phyloP scores from a whole-genome alignment of 768 basidiomycete genomes.

The Leccinum disarticulatum region DNA sequence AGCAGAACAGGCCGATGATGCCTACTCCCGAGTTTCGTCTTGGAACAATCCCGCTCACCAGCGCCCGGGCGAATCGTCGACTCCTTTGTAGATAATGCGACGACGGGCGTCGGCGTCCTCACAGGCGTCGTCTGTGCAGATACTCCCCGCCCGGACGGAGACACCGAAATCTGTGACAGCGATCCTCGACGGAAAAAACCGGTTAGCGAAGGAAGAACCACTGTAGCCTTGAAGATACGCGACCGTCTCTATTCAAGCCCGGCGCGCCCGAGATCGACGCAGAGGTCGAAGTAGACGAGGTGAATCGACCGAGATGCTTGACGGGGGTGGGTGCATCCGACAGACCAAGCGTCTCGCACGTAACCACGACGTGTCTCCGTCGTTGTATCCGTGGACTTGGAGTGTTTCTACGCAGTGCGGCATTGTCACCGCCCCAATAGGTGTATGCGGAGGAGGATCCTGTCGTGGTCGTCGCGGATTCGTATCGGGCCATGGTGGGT shows the following conservation, averaged over 20 bases:
- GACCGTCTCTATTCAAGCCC: slow-evolving; percentile 1
- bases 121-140: slow-evolving; percentile 17
- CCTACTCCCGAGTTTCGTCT: no score
- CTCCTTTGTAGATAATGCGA: no score
- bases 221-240: slow-evolving; percentile 9
- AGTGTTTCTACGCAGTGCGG: slow-evolving; percentile 1
- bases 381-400: slow-evolving; percentile 17
- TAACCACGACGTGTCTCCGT: background rate
- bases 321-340: slow-evolving; percentile 15
- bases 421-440: slow-evolving; percentile 14
- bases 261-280: background rate
- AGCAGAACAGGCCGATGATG: no score
- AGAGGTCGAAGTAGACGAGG: slow-evolving; percentile 2
- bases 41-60: no score
- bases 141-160: background rate
- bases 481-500: slow-evolving; percentile 27
- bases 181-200: slow-evolving; percentile 23
- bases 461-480: slow-evolving; percentile 28
- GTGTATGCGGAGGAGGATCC: slow-evolving; percentile 28
- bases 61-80: no score
- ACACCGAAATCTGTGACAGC: background rate
- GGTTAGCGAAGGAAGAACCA: slow-evolving; percentile 29
- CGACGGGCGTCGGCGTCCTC: slow-evolving; percentile 5
- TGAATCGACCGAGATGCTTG: slow-evolving; percentile 14
- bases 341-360: slow-evolving; percentile 2